These are phyloP conservation scores for Ambrosia trifida DNA, from an alignment of 129 eudicot species.

Conservation along the genomic window DNA sequence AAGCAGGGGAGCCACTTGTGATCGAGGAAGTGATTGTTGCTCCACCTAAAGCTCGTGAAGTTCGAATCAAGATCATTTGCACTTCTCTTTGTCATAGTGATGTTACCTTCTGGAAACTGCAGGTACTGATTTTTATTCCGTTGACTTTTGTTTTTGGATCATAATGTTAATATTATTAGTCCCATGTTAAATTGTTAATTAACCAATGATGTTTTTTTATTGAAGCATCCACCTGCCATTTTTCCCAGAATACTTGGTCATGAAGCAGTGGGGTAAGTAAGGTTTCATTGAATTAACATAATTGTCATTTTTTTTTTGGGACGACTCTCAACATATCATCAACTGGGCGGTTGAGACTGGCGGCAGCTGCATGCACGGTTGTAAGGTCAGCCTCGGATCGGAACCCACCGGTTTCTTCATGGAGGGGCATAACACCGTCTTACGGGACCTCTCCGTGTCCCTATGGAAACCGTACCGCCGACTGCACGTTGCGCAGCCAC, in stretches of 20 bases:
- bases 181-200: background rate
- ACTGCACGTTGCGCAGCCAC: too few species aligned
- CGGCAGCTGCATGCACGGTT: too few species aligned
- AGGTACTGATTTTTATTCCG: conserved; percentile 28
- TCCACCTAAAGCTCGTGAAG: conserved; percentile 58
- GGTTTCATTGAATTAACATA: background rate
- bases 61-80: conserved; percentile 64
- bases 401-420: too few species aligned
- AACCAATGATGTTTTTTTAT: background rate
- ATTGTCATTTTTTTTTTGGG: too few species aligned
- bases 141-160: background rate
- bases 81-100: conserved; percentile 80
- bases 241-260: conserved; percentile 86
- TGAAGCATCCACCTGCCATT: conserved; percentile 68
- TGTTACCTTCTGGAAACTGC: conserved; percentile 62
- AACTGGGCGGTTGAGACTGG: too few species aligned
- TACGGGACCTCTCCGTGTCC: too few species aligned
- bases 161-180: background rate
- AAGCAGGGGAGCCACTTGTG: conserved; percentile 66
- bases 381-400: too few species aligned
- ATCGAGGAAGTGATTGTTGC: conserved; percentile 72
- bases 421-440: too few species aligned
- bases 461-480: too few species aligned
- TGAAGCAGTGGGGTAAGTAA: conserved; percentile 73
- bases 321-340: too few species aligned